Percentiles rank a stretch among this genome's conserved stretches.
phyloP scores from a whole-genome alignment of 139 green algal species.

The Chlorella sp. region DNA sequence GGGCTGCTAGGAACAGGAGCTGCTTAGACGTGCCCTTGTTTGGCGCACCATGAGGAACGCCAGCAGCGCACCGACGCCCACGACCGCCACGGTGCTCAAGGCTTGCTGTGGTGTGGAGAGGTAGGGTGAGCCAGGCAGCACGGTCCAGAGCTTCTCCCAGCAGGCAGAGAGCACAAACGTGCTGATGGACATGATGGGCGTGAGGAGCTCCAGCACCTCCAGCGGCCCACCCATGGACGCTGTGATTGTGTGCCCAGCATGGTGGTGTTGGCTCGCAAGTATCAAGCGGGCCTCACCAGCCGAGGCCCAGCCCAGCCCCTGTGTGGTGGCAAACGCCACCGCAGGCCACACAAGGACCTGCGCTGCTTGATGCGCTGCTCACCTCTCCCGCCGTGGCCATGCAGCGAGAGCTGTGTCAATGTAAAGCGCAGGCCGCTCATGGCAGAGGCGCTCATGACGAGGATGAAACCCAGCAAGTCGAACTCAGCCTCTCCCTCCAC shows the following conservation, averaged over 20 bases:
- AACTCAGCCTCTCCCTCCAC: conserved; percentile 86
- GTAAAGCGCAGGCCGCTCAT: conserved; percentile 83
- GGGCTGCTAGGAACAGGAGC: too few species aligned
- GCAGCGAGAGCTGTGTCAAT: conserved; percentile 82
- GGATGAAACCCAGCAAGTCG: conserved; percentile 63
- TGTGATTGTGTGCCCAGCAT: not conserved
- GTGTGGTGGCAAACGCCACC: not conserved
- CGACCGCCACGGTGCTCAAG: conserved; percentile 38
- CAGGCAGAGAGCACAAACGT: conserved; percentile 54
- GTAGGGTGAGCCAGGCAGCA: conserved; percentile 64
- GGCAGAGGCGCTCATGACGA: conserved; percentile 82
- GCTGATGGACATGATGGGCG: conserved; percentile 68
- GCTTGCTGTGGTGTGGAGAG: conserved; percentile 41
- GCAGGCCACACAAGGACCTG: too few species aligned
- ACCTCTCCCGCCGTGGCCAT: conserved; percentile 23
- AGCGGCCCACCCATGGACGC: conserved; percentile 41
- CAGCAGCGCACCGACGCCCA: conserved; percentile 55
- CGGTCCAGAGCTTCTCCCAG: conserved; percentile 62
- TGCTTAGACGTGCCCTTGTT: too few species aligned
- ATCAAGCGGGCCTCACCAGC: not conserved
- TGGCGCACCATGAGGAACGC: conserved; percentile 83
- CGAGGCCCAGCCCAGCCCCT: not conserved
- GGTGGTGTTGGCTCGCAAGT: too few species aligned
- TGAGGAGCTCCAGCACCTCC: conserved; percentile 49
- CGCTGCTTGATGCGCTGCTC: too few species aligned